Percentiles rank a stretch among this genome's conserved stretches.
Conservation (phyloP, 2,329 filamentous ascomycete species). For the Trichothecium sympodiale region DNA sequence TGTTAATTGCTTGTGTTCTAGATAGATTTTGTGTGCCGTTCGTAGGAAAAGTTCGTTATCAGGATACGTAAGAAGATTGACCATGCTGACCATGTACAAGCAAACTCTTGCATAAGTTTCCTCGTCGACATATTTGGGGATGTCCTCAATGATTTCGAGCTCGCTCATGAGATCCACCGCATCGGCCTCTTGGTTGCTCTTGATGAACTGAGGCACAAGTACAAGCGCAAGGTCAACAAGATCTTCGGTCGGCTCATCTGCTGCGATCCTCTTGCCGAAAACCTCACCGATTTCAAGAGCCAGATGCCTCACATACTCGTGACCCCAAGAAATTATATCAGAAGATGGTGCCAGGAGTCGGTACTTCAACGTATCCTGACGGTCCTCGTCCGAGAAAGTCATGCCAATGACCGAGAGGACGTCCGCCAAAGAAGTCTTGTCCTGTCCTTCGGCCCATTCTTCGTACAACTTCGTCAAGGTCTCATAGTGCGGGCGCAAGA, state of each 20-base stretch:
- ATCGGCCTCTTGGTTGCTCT: slow-evolving; percentile 96
- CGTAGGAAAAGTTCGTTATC: slow-evolving; percentile 93
- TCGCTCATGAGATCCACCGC: slow-evolving; percentile 96
- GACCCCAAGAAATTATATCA: slow-evolving; percentile 94
- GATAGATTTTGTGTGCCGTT: slow-evolving; percentile 89
- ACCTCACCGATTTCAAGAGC: slow-evolving; percentile 94
- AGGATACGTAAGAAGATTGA: slow-evolving; percentile 91
- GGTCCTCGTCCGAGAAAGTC: slow-evolving; percentile 96
- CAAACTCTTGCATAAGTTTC: slow-evolving; percentile 90
- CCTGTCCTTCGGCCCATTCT: slow-evolving; percentile 70
- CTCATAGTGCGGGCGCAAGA: slow-evolving; percentile 93
- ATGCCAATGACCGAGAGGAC: slow-evolving; percentile 96
- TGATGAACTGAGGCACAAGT: slow-evolving; percentile 87
- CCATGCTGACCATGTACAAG: slow-evolving; percentile 98
- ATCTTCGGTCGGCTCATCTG: slow-evolving; percentile 75
- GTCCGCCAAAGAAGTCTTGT: slow-evolving; percentile 87
- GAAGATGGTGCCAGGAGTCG: slow-evolving; percentile 79
- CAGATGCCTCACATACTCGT: slow-evolving; percentile 94
- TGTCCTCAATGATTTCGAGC: slow-evolving; percentile 89
- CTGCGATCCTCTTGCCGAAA: slow-evolving; percentile 75
- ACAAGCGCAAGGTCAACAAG: slow-evolving; percentile 73
- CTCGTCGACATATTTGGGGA: slow-evolving; percentile 81
- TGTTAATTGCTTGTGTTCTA: slow-evolving; percentile 81
- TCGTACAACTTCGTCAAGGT: slow-evolving; percentile 80
- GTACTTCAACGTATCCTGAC: slow-evolving; percentile 93